These are phyloP conservation scores for Hypoxylon sp. DNA, from an alignment of 2,329 filamentous ascomycete genomes.

Conservation along the genomic window DNA sequence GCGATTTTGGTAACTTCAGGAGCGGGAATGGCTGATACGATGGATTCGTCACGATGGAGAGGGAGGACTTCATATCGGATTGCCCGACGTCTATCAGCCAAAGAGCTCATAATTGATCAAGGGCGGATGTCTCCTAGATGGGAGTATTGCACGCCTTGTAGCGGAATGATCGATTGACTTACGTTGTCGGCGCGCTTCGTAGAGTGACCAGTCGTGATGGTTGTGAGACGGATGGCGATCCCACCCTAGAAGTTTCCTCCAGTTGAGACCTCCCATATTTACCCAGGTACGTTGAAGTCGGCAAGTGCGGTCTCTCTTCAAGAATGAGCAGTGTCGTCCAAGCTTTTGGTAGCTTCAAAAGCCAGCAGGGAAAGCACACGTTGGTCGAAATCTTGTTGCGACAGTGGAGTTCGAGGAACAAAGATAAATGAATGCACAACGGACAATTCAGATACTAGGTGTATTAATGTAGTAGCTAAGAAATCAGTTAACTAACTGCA, in stretches of 20 bases:
- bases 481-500: neutral
- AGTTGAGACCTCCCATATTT: constrained; percentile 49
- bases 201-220: constrained; percentile 54
- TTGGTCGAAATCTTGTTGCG: neutral
- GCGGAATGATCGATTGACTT: constrained; percentile 41
- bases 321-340: neutral
- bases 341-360: neutral
- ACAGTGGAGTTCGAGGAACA: constrained; percentile 2
- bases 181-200: constrained; percentile 60
- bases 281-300: neutral
- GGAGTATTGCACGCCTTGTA: neutral
- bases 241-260: constrained; percentile 52
- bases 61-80: constrained; percentile 69
- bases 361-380: constrained; percentile 9
- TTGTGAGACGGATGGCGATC: constrained; percentile 50
- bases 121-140: neutral
- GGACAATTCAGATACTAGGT: neutral
- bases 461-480: constrained; percentile 9
- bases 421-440: neutral
- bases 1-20: constrained; percentile 89
- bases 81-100: constrained; percentile 34
- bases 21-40: constrained; percentile 77
- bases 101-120: constrained; percentile 20
- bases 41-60: constrained; percentile 66
- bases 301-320: constrained; percentile 2